phyloP scores from a whole-genome alignment of 352 stramenopile species.

The Pythium volutum region DNA sequence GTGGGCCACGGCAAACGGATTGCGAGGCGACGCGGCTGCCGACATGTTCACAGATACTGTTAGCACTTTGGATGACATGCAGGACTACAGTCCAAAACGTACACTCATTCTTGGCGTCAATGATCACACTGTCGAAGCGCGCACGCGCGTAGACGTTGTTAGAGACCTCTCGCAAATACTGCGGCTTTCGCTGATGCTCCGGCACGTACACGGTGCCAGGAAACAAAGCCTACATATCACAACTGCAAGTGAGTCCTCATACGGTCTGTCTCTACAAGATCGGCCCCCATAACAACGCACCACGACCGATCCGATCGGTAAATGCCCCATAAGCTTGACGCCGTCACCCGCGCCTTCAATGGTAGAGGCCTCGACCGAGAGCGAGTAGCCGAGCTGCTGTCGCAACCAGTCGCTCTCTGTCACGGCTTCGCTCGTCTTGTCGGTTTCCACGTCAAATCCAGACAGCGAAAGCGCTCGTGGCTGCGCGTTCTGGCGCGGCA shows the following conservation, averaged over 20 bases:
- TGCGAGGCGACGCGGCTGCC: conserved; percentile 58
- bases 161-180: conserved; percentile 64
- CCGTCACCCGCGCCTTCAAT: conserved; percentile 61
- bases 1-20: conserved; percentile 72
- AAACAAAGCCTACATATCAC: conserved; percentile 55
- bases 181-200: conserved; percentile 82
- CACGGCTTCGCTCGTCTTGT: conserved; percentile 25
- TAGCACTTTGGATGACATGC: not conserved
- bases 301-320: conserved; percentile 68
- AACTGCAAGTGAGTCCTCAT: not conserved
- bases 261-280: too few species aligned
- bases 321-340: conserved; percentile 60
- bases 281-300: conserved; percentile 32
- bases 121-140: conserved; percentile 86
- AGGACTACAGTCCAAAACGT: not conserved
- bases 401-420: conserved; percentile 42
- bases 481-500: conserved; percentile 35
- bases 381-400: conserved; percentile 62
- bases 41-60: not conserved
- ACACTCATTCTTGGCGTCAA: conserved; percentile 82
- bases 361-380: conserved; percentile 66
- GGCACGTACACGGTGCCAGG: conserved; percentile 79
- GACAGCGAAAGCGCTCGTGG: conserved; percentile 57
- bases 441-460: conserved; percentile 46
- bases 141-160: conserved; percentile 76